These are phyloP conservation scores for Rhodosporidiobolus sp. DNA, from an alignment of 768 basidiomycete species.

Conservation along the genomic window DNA sequence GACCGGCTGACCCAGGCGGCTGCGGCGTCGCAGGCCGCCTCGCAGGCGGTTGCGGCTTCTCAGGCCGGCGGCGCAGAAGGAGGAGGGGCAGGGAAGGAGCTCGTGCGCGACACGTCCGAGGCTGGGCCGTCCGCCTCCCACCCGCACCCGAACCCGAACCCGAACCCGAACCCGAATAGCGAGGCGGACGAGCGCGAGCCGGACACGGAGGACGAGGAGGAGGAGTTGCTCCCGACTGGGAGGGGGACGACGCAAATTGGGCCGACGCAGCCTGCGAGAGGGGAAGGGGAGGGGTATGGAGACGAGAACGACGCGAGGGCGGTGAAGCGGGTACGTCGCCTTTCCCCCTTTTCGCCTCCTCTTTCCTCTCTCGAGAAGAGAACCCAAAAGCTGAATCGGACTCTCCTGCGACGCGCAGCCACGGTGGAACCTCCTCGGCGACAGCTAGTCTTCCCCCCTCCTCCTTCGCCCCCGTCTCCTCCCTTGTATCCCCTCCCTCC, in stretches of 20 bases:
- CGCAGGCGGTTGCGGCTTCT: neutral
- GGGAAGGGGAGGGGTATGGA: neutral
- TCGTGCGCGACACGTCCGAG: constrained; percentile 16
- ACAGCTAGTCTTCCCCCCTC: neutral
- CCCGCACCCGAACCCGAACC: no score
- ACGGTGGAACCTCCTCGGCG: constrained; percentile 32
- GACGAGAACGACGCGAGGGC: neutral
- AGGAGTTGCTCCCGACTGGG: neutral
- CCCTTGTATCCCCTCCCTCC: neutral
- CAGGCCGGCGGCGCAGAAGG: neutral
- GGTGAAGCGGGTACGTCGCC: constrained; percentile 10
- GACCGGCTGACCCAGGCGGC: constrained; percentile 27
- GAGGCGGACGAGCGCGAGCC: neutral
- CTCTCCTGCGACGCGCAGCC: constrained; percentile 7
- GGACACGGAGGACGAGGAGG: constrained; percentile 20
- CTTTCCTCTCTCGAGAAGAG: no score
- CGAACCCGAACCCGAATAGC: neutral
- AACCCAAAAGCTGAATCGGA: no score
- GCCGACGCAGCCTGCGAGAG: constrained; percentile 10
- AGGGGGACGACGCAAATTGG: neutral
- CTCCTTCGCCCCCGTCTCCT: neutral
- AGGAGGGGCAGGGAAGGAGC: neutral
- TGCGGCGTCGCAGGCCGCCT: no score
- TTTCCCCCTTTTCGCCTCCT: neutral
- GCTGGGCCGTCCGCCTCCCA: neutral